phyloP scores from a whole-genome alignment of 2,329 filamentous ascomycete species.

The Boeremia exigua region DNA sequence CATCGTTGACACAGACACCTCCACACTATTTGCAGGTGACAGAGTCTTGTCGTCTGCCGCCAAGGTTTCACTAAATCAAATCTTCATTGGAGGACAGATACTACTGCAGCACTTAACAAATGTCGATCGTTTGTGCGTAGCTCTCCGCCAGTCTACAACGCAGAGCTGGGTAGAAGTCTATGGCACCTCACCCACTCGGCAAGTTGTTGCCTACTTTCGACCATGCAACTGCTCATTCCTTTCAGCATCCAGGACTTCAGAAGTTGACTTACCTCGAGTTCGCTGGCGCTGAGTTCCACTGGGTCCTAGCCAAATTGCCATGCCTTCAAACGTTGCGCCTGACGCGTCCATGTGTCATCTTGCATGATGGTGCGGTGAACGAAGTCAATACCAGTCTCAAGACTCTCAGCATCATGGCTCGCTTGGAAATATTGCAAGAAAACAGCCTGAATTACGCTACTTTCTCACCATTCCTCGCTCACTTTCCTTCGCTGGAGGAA shows the following conservation, averaged over 20 bases:
- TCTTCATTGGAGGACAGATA: neutral
- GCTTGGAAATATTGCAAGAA: neutral
- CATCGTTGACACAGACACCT: neutral
- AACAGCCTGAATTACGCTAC: neutral
- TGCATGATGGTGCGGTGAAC: neutral
- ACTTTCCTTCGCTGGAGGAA: neutral
- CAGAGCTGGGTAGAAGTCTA: neutral
- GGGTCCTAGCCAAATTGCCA: neutral
- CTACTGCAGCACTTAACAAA: neutral
- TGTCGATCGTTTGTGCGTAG: neutral
- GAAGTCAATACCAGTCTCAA: neutral
- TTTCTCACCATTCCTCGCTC: neutral
- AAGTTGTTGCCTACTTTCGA: neutral
- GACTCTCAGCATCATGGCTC: neutral
- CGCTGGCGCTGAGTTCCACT: neutral
- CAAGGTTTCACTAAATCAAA: neutral
- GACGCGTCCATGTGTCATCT: neutral
- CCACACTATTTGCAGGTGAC: neutral
- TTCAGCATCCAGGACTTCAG: neutral
- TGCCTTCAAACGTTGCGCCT: neutral
- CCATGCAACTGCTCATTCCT: neutral
- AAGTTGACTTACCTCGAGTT: neutral
- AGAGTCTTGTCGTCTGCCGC: neutral
- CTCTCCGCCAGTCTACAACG: neutral
- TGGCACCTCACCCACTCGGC: neutral